Evolutionary conservation across 371 early-diverging fungal species (phyloP).

Genomic region (Haplosporangium sp.): DNA sequence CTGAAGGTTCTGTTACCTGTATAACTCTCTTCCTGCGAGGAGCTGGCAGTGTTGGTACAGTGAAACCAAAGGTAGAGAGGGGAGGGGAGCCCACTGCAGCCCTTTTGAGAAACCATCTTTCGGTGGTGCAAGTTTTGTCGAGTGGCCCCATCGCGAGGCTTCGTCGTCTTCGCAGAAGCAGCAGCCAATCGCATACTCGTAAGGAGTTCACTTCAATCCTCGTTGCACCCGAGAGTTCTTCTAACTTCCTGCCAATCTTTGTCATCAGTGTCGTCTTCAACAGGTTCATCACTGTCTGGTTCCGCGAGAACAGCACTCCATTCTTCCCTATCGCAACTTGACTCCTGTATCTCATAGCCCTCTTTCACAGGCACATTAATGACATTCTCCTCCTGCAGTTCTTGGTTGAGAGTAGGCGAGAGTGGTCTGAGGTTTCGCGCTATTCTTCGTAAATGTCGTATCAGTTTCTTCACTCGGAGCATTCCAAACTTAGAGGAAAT

Average conservation of each 20-base stretch:
- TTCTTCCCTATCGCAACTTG: conserved; percentile 9
- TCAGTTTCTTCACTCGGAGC: conserved; percentile 12
- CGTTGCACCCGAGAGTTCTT: background rate
- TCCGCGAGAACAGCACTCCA: conserved; percentile 12
- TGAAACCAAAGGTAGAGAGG: conserved; percentile 9
- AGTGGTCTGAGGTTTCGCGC: conserved; percentile 12
- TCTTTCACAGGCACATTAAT: conserved; percentile 7
- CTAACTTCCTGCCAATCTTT: conserved; percentile 6
- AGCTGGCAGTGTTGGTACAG: too few species aligned
- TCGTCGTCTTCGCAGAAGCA: background rate
- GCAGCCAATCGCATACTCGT: conserved; percentile 2
- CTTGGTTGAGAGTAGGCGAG: conserved; percentile 12
- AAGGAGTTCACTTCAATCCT: conserved; percentile 5
- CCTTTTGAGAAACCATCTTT: background rate
- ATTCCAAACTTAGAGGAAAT: conserved; percentile 1
- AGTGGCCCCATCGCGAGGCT: background rate
- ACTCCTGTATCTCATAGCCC: conserved; percentile 7
- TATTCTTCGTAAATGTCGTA: conserved; percentile 12
- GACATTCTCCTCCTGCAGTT: conserved; percentile 5
- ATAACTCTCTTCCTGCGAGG: too few species aligned
- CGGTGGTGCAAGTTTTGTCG: conserved; percentile 1
- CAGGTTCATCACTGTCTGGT: conserved; percentile 10
- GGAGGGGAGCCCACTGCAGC: conserved; percentile 1
- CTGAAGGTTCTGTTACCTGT: too few species aligned
- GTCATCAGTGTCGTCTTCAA: conserved; percentile 1